A percentile compares a stretch with the other conserved stretches of the same genome.
These are phyloP conservation scores for Lycium ferocissimum DNA, from an alignment of 257 asterid genomes.

Conservation along the genomic window DNA sequence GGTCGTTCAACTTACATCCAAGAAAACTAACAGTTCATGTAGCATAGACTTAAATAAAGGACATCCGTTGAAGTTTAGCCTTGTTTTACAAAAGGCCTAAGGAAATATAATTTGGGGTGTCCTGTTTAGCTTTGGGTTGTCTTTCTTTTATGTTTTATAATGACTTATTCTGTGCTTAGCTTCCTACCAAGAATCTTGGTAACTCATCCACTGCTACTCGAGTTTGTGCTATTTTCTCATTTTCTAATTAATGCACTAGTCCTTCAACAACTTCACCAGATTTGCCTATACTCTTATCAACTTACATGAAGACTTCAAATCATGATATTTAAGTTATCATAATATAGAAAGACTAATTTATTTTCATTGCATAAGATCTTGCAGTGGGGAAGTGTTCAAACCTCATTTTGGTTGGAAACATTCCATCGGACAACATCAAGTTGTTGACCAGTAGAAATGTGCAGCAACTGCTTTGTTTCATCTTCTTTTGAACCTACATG, in stretches of 20 bases:
- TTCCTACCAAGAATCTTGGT: conserved; percentile 15
- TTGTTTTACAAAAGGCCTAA: conserved; percentile 4
- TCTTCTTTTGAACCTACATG: conserved; percentile 61
- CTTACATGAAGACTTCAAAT: not conserved
- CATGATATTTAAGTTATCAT: not conserved
- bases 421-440: conserved; percentile 91
- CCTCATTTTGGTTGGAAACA: conserved; percentile 90
- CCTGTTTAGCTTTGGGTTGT: not conserved
- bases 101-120: not conserved
- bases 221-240: not conserved
- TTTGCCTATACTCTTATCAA: not conserved
- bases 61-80: not conserved
- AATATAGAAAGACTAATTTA: conserved; percentile 15
- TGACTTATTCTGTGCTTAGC: not conserved
- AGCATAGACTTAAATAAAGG: not conserved
- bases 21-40: not conserved
- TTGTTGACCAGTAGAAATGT: conserved; percentile 61
- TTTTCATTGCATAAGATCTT: conserved; percentile 23
- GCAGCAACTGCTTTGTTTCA: conserved; percentile 79
- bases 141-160: not conserved
- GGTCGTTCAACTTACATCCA: not conserved
- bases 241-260: not conserved
- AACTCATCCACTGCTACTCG: not conserved
- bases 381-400: conserved; percentile 36
- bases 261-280: conserved; percentile 18